phyloP scores from a whole-genome alignment of 2,329 filamentous ascomycete species.

The Alternaria novae-zelandiae region DNA sequence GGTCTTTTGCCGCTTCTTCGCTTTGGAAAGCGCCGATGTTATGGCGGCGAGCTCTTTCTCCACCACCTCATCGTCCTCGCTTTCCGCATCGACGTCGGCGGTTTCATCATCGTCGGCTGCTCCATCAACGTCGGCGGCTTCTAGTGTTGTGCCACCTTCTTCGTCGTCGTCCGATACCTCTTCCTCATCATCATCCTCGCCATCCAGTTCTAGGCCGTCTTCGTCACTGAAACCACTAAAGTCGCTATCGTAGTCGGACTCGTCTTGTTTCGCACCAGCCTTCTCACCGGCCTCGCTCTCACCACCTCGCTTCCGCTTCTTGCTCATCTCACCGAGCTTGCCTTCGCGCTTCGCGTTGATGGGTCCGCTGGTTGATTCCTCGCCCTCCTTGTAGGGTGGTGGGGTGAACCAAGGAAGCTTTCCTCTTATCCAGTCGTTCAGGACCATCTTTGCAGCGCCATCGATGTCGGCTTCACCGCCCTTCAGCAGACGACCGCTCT shows the following conservation, averaged over 20 bases:
- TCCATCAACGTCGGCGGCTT: conserved; percentile 21
- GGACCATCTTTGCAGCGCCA: conserved; percentile 92
- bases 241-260: conserved; percentile 30
- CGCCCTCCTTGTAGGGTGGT: conserved; percentile 63
- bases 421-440: conserved; percentile 94
- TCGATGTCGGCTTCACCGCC: conserved; percentile 96
- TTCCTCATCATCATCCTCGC: conserved; percentile 28
- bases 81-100: too few relatives aligned
- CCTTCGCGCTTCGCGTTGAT: conserved; percentile 71
- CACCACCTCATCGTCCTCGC: conserved; percentile 40
- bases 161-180: conserved; percentile 28
- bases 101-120: conserved; percentile 36
- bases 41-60: conserved; percentile 45
- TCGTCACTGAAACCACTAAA: conserved; percentile 45
- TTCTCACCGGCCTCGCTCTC: conserved; percentile 37
- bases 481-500: conserved; percentile 83
- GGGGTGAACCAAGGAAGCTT: conserved; percentile 97
- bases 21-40: conserved; percentile 41
- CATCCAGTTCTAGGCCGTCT: conserved; percentile 23
- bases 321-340: conserved; percentile 80
- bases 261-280: conserved; percentile 15
- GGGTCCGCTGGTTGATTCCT: conserved; percentile 15
- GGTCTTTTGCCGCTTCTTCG: conserved; percentile 42
- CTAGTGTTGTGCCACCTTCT: conserved; percentile 20
- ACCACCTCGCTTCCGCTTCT: conserved; percentile 70